phyloP scores from a whole-genome alignment of 441 rosid species.

The Melastoma candidum region DNA sequence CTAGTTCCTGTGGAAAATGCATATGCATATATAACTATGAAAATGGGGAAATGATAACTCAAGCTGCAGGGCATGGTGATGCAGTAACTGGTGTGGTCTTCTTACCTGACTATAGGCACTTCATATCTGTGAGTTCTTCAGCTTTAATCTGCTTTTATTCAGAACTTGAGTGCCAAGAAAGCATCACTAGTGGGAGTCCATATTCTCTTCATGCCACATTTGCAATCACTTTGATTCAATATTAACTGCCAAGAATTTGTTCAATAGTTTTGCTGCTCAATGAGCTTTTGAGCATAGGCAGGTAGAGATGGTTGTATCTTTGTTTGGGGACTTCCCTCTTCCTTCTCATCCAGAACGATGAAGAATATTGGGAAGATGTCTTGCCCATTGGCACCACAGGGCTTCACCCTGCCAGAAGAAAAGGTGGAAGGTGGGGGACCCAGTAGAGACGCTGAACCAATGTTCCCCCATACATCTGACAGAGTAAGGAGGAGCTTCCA shows the following conservation, averaged over 20 bases:
- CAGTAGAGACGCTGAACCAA: slow-evolving; percentile 20
- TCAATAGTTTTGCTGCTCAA: not conserved
- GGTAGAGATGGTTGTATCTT: slow-evolving; percentile 76
- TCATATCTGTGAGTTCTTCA: slow-evolving; percentile 60
- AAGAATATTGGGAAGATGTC: slow-evolving; percentile 39
- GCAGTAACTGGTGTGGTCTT: slow-evolving; percentile 69
- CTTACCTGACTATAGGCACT: slow-evolving; percentile 82
- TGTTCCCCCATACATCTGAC: slow-evolving; percentile 18
- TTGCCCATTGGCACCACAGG: slow-evolving; percentile 32
- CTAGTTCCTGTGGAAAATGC: slow-evolving; percentile 65
- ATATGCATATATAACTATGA: slow-evolving; percentile 56
- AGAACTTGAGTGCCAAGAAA: too few species aligned
- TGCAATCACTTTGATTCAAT: too few species aligned
- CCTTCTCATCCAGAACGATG: slow-evolving; percentile 45
- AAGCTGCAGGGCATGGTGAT: slow-evolving; percentile 78
- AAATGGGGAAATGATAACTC: slow-evolving; percentile 59
- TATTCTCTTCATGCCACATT: too few species aligned
- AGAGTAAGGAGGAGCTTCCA: slow-evolving; percentile 15
- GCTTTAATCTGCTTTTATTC: not conserved
- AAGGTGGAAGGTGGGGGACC: slow-evolving; percentile 31
- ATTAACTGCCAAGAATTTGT: not conserved
- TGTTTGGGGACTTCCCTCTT: slow-evolving; percentile 61
- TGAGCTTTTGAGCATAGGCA: slow-evolving; percentile 34
- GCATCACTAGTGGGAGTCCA: too few species aligned
- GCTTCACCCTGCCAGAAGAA: slow-evolving; percentile 24